These are phyloP conservation scores for Ophiostoma novo-ulmi DNA, from an alignment of 2,329 filamentous ascomycete genomes.

Conservation along the genomic window DNA sequence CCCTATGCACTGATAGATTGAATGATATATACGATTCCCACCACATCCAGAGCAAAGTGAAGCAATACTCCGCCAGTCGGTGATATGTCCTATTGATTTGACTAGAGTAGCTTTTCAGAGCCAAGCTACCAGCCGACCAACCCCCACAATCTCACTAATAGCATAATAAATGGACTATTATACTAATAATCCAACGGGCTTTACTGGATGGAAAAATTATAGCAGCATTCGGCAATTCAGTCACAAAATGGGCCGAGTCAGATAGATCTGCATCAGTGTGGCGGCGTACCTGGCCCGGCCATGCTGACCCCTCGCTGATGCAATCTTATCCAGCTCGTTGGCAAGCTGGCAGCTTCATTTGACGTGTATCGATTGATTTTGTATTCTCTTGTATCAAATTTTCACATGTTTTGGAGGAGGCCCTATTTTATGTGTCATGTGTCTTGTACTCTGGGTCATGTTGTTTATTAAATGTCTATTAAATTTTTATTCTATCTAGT, in stretches of 20 bases:
- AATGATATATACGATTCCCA: background rate
- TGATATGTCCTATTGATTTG: too few species aligned
- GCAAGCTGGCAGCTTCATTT: too few species aligned
- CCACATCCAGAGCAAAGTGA: background rate
- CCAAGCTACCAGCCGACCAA: background rate
- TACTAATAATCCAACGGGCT: background rate
- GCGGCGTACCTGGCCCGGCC: background rate
- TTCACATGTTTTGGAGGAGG: background rate
- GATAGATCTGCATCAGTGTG: background rate
- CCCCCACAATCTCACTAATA: background rate
- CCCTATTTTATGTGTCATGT: too few species aligned
- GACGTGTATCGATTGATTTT: background rate
- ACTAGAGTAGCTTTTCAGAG: too few species aligned
- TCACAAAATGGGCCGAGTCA: background rate
- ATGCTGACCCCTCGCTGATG: background rate
- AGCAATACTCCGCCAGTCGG: background rate
- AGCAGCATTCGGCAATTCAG: background rate
- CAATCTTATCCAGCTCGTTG: background rate
- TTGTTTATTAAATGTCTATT: background rate
- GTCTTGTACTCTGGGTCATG: background rate
- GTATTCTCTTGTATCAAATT: background rate
- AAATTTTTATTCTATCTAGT: background rate
- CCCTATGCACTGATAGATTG: background rate
- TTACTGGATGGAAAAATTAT: slow-evolving; percentile 22
- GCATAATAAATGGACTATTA: background rate